These are phyloP conservation scores for Ulota crispa DNA, from an alignment of 225 moss, liverwort and hornwort species.

Conservation along the genomic window DNA sequence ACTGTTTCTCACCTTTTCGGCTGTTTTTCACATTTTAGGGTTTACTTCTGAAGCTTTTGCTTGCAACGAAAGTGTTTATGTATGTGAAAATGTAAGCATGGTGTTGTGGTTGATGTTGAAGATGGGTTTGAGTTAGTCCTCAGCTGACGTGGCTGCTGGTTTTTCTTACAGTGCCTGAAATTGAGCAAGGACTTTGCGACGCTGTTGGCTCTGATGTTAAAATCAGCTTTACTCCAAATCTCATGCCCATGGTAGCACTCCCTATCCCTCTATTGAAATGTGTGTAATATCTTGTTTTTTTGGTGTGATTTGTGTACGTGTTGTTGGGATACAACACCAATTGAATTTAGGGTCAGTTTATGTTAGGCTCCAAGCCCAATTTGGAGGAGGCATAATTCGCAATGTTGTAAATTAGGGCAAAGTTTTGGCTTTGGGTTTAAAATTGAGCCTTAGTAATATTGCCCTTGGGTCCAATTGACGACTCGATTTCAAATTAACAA, in stretches of 20 bases:
- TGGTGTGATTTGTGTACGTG: neutral
- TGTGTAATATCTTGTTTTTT: neutral
- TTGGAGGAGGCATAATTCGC: too few species aligned
- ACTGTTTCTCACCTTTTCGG: neutral
- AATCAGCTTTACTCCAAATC: conserved; percentile 75
- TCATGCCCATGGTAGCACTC: conserved; percentile 70
- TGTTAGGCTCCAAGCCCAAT: too few species aligned
- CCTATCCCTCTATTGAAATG: neutral
- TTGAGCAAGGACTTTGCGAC: conserved; percentile 72
- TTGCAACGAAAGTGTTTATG: neutral
- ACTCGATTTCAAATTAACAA: too few species aligned
- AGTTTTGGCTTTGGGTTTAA: too few species aligned
- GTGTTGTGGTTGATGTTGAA: neutral
- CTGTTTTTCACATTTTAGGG: neutral
- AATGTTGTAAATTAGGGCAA: too few species aligned
- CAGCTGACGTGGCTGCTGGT: neutral
- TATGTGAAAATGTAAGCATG: neutral
- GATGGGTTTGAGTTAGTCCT: neutral
- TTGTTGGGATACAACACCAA: neutral
- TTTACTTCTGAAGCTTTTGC: neutral
- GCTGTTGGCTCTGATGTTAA: conserved; percentile 63
- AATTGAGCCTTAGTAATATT: too few species aligned
- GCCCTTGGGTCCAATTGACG: too few species aligned
- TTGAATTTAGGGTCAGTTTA: too few species aligned
- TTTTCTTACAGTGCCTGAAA: conserved; percentile 62